phyloP scores from a whole-genome alignment of 345 rosid species.

The Erysimum cheiranthoides region DNA sequence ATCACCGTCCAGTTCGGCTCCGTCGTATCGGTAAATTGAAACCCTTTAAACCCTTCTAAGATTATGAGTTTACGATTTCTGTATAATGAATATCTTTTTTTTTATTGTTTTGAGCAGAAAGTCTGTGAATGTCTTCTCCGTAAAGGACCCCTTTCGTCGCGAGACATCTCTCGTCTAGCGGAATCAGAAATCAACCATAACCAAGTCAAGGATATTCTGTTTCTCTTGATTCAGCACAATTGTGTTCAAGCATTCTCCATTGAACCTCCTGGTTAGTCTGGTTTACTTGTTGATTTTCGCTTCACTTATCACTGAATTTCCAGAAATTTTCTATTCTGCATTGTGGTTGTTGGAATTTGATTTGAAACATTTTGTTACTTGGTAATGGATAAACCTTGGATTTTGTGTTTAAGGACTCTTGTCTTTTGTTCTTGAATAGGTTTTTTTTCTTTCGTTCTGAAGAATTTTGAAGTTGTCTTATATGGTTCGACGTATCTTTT shows the following conservation, averaged over 20 bases:
- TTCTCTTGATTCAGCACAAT: constrained; percentile 82
- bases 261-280: constrained; percentile 52
- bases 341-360: not conserved
- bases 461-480: constrained; percentile 2
- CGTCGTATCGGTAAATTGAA: constrained; percentile 65
- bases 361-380: not conserved
- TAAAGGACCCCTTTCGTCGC: constrained; percentile 60
- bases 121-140: constrained; percentile 85
- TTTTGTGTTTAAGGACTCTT: not conserved
- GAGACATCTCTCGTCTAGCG: constrained; percentile 53
- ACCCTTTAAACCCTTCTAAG: constrained; percentile 1
- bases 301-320: not conserved
- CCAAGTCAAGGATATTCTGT: constrained; percentile 69
- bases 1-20: constrained; percentile 80
- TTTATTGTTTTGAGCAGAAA: constrained; percentile 69
- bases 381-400: not conserved
- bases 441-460: not conserved
- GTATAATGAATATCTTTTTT: not conserved
- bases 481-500: not conserved
- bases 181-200: constrained; percentile 48
- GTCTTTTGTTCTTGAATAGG: not conserved
- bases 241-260: constrained; percentile 76
- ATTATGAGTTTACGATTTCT: not conserved
- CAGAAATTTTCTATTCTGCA: not conserved
- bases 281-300: not conserved